A percentile compares a stretch with the other conserved stretches of the same genome.
Conservation (phyloP, 345 rosid species). For the Citrus medica region DNA sequence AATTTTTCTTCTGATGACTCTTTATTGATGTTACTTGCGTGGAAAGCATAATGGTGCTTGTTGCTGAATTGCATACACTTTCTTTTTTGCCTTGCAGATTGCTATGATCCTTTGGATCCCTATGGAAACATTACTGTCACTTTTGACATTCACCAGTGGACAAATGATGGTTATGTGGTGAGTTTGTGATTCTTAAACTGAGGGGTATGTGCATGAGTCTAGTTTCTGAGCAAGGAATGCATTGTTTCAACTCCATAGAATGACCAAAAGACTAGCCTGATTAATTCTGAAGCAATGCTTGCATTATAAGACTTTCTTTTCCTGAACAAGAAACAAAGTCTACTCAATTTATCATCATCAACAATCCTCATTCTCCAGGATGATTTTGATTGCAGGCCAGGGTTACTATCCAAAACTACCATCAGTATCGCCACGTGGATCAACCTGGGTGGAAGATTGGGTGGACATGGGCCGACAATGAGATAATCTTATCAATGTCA, state of each 20-base stretch:
- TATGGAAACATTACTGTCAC: slow-evolving; percentile 48
- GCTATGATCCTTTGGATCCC: slow-evolving; percentile 68
- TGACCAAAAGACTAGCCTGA: neutral
- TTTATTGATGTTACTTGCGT: neutral
- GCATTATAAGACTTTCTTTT: too few species aligned
- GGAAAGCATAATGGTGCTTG: neutral
- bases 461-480: slow-evolving; percentile 50
- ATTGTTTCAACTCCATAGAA: neutral
- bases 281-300: neutral
- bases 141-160: slow-evolving; percentile 39
- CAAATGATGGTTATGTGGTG: slow-evolving; percentile 49
- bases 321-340: too few species aligned
- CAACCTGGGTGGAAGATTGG: slow-evolving; percentile 54
- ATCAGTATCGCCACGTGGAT: slow-evolving; percentile 44
- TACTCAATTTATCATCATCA: neutral
- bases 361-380: neutral
- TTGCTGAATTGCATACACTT: neutral
- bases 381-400: slow-evolving; percentile 36
- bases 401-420: slow-evolving; percentile 48
- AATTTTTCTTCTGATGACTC: neutral
- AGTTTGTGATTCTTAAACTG: slow-evolving; percentile 12
- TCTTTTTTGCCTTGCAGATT: slow-evolving; percentile 35
- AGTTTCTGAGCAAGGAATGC: neutral
- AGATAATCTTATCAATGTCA: slow-evolving; percentile 41
- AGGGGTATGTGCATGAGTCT: neutral